Conservation (phyloP, 345 rosid genomes). For the Gossypium anomalum region DNA sequence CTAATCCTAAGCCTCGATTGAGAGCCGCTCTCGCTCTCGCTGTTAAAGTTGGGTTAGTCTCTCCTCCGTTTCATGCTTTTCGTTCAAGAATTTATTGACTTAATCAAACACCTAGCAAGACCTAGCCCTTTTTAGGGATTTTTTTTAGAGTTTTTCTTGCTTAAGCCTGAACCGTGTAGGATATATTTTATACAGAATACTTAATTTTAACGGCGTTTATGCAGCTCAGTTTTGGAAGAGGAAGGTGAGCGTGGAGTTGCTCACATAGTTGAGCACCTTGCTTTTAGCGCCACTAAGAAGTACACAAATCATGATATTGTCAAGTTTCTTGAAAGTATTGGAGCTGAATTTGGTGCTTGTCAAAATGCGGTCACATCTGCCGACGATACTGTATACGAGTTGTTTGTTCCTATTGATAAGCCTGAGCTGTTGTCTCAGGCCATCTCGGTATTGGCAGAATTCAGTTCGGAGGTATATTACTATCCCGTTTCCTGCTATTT, state of each 20-base stretch:
- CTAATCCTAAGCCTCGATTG: constrained; percentile 18
- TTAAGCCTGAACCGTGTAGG: neutral
- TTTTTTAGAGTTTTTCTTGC: neutral
- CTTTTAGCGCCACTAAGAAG: constrained; percentile 80
- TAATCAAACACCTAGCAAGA: neutral
- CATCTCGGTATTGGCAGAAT: constrained; percentile 82
- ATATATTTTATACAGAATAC: neutral
- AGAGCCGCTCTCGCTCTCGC: constrained; percentile 22
- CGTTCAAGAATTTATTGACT: neutral
- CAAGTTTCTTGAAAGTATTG: constrained; percentile 85
- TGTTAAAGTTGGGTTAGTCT: constrained; percentile 17
- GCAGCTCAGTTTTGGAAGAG: constrained; percentile 98
- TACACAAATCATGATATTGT: constrained; percentile 88
- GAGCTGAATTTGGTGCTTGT: constrained; percentile 95
- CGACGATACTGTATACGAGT: constrained; percentile 84
- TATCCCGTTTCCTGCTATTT: neutral
- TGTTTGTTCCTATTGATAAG: constrained; percentile 89
- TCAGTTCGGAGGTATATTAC: constrained; percentile 70
- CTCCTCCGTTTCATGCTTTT: neutral
- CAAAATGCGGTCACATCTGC: constrained; percentile 91
- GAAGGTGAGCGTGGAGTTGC: constrained; percentile 95
- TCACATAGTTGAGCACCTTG: constrained; percentile 92
- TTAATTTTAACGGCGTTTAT: constrained; percentile 26
- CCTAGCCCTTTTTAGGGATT: neutral
- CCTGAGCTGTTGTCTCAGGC: constrained; percentile 74